A percentile compares a stretch with the other conserved stretches of the same genome.
phyloP scores from a whole-genome alignment of 2,329 filamentous ascomycete species.

The Cercospora berteroae region DNA sequence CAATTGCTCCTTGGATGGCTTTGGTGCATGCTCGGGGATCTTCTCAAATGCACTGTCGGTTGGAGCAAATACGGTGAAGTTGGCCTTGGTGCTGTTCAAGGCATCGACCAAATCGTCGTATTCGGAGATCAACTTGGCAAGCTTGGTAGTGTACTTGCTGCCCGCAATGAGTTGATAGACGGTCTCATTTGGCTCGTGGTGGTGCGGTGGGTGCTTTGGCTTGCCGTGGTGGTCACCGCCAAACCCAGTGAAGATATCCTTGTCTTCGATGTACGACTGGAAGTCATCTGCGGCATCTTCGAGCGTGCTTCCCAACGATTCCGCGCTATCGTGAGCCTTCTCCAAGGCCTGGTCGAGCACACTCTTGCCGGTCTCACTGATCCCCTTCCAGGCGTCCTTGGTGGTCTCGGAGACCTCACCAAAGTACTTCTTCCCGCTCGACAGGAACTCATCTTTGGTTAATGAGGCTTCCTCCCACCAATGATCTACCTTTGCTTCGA shows the following conservation, averaged over 20 bases:
- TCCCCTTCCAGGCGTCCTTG: conserved; percentile 21
- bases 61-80: conserved; percentile 80
- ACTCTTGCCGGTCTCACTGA: conserved; percentile 31
- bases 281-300: conserved; percentile 47
- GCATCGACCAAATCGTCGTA: conserved; percentile 68
- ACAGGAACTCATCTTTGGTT: conserved; percentile 39
- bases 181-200: conserved; percentile 61
- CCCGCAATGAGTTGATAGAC: conserved; percentile 76
- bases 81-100: conserved; percentile 71
- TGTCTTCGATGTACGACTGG: conserved; percentile 48
- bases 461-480: conserved; percentile 36
- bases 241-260: conserved; percentile 37
- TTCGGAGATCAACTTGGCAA: conserved; percentile 71
- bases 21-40: conserved; percentile 54
- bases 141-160: conserved; percentile 73
- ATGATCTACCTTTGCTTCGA: conserved; percentile 28
- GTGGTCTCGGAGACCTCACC: conserved; percentile 28
- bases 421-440: conserved; percentile 37
- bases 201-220: conserved; percentile 35
- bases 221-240: conserved; percentile 33
- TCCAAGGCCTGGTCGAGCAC: conserved; percentile 33
- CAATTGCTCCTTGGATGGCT: conserved; percentile 68
- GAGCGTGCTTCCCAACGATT: conserved; percentile 43
- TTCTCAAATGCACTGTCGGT: conserved; percentile 72
- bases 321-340: conserved; percentile 39